A percentile compares a stretch with the other conserved stretches of the same genome.
Evolutionary conservation across 139 green algal species (phyloP).

Genomic region (Micromonas pusilla): DNA sequence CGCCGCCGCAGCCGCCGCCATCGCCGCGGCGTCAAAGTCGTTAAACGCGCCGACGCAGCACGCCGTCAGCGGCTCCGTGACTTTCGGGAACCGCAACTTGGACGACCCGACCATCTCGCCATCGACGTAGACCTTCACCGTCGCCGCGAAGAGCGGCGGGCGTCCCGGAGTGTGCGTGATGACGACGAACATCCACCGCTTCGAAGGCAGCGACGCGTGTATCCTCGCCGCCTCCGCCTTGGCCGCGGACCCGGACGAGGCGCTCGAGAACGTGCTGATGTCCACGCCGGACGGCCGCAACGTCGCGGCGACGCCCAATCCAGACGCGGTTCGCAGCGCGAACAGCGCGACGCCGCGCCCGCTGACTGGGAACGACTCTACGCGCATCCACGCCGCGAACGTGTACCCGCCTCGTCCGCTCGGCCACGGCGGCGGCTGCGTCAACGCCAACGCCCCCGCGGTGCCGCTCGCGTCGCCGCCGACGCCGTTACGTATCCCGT

Average conservation of each 20-base stretch:
- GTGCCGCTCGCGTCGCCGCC: no score
- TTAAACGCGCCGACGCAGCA: background rate
- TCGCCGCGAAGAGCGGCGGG: background rate
- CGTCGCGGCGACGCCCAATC: background rate
- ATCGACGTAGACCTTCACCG: background rate
- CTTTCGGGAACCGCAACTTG: slow-evolving; percentile 3
- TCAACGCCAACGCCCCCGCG: background rate
- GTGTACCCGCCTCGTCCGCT: background rate
- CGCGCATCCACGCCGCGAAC: slow-evolving; percentile 11
- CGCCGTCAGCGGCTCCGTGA: background rate
- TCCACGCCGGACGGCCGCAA: background rate
- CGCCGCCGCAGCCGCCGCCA: background rate
- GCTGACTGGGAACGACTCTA: background rate
- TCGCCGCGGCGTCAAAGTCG: slow-evolving; percentile 8
- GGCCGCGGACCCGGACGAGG: background rate
- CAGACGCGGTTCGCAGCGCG: background rate
- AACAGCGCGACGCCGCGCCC: background rate
- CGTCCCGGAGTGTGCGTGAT: background rate
- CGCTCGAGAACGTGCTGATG: background rate
- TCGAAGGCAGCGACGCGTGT: background rate
- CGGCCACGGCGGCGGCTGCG: background rate
- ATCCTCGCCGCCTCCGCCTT: background rate
- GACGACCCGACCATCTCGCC: background rate
- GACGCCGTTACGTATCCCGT: background rate
- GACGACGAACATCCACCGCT: background rate